Percentiles rank a stretch among this genome's conserved stretches.
These are phyloP conservation scores for Oenanthe sinensis DNA, from an alignment of 129 eudicot genomes.

Conservation along the genomic window DNA sequence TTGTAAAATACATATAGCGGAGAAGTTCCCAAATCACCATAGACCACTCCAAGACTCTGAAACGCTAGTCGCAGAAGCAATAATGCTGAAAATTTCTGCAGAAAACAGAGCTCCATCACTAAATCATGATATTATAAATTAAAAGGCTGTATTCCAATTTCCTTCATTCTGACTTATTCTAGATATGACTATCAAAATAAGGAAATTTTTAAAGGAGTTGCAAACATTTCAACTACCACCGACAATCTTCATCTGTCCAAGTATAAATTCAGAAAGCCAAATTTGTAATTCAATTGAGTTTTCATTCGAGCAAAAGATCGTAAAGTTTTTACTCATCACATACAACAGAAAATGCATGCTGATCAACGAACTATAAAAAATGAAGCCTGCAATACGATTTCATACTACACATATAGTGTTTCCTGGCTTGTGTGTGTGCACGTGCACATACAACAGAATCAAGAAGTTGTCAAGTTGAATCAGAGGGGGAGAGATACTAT, in stretches of 20 bases:
- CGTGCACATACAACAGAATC: background rate
- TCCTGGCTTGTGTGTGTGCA: too few relatives aligned
- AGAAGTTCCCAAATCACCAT: slow-evolving; percentile 98
- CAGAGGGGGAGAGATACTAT: background rate
- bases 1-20: slow-evolving; percentile 93
- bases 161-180: background rate
- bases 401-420: too few relatives aligned
- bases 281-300: too few relatives aligned
- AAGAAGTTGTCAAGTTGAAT: background rate
- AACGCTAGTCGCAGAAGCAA: slow-evolving; percentile 75
- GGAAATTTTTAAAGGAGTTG: background rate
- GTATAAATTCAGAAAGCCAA: too few relatives aligned
- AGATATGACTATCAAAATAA: background rate
- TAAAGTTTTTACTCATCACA: background rate
- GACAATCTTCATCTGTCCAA: background rate
- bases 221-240: background rate
- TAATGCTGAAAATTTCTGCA: slow-evolving; percentile 70
- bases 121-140: slow-evolving; percentile 4
- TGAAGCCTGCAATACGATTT: background rate
- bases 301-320: background rate
- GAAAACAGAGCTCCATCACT: slow-evolving; percentile 7
- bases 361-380: background rate
- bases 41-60: slow-evolving; percentile 96
- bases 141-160: background rate
- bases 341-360: background rate